phyloP scores from a whole-genome alignment of 768 basidiomycete species.

The Coprinopsis strossmayeri region DNA sequence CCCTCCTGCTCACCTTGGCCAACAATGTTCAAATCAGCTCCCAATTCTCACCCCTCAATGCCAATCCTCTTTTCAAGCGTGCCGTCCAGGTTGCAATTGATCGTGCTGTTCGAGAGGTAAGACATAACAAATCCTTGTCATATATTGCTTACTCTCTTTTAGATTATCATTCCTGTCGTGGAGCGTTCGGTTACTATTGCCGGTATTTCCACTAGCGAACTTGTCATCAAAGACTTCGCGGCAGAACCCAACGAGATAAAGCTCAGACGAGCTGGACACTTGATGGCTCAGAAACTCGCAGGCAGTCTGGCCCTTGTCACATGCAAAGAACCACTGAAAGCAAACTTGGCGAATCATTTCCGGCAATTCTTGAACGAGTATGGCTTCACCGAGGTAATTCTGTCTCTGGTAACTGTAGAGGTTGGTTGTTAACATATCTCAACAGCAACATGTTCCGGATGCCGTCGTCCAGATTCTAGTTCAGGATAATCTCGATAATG shows the following conservation, averaged over 20 bases:
- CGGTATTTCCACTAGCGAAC: constrained; percentile 92
- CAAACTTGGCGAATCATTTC: constrained; percentile 84
- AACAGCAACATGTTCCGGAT: constrained; percentile 71
- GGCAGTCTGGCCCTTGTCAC: constrained; percentile 95
- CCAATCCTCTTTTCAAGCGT: constrained; percentile 82
- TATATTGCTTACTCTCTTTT: neutral
- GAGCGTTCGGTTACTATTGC: constrained; percentile 98
- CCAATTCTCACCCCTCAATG: constrained; percentile 66
- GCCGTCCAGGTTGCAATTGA: constrained; percentile 89
- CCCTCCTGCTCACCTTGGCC: constrained; percentile 65
- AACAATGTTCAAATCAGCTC: constrained; percentile 72
- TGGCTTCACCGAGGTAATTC: constrained; percentile 85
- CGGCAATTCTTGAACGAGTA: constrained; percentile 79
- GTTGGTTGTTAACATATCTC: constrained; percentile 4
- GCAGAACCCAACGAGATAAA: constrained; percentile 89
- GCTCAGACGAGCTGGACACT: constrained; percentile 83
- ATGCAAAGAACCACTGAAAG: constrained; percentile 94
- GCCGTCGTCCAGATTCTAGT: constrained; percentile 75
- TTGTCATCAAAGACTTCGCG: constrained; percentile 94
- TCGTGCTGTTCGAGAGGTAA: constrained; percentile 88
- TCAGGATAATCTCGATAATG: constrained; percentile 87
- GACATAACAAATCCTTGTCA: constrained; percentile 10
- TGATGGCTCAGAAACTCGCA: constrained; percentile 96
- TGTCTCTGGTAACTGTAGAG: no score
- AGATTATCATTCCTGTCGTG: constrained; percentile 96